Evolutionary conservation across 148 eudicot genomes (phyloP).

Genomic region (Limonium bicolor): DNA sequence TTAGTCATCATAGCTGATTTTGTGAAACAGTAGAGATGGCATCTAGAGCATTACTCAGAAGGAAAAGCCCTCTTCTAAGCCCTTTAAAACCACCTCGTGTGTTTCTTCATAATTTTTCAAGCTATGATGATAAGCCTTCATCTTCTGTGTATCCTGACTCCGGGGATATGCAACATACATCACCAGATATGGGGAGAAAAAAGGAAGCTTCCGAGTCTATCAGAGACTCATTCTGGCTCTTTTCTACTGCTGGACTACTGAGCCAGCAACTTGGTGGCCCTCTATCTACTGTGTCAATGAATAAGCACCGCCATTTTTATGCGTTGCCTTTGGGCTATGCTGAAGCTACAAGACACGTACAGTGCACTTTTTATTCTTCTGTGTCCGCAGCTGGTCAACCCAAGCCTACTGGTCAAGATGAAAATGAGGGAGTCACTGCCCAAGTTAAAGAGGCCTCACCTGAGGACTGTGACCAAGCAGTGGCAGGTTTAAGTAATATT

Average conservation of each 20-base stretch:
- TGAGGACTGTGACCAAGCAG: slow-evolving; percentile 83
- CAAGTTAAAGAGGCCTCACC: slow-evolving; percentile 67
- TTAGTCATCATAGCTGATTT: no score
- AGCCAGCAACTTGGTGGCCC: slow-evolving; percentile 11
- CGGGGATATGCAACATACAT: slow-evolving; percentile 11
- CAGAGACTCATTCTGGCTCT: slow-evolving; percentile 13
- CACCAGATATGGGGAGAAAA: slow-evolving; percentile 10
- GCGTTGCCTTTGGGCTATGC: slow-evolving; percentile 13
- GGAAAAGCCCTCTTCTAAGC: slow-evolving; percentile 28
- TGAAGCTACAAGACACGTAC: slow-evolving; percentile 16
- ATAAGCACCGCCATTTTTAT: slow-evolving; percentile 15
- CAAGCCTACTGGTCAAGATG: slow-evolving; percentile 12
- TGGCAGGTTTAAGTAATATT: slow-evolving; percentile 52
- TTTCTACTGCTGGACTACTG: slow-evolving; percentile 16
- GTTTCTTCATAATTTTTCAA: slow-evolving; percentile 19
- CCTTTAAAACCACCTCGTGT: slow-evolving; percentile 14
- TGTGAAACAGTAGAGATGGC: no score
- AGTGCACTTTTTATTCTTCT: slow-evolving; percentile 24
- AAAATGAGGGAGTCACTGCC: slow-evolving; percentile 26
- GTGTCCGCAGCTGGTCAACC: slow-evolving; percentile 43
- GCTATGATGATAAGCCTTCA: slow-evolving; percentile 21
- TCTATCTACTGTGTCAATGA: slow-evolving; percentile 13
- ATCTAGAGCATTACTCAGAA: slow-evolving; percentile 40
- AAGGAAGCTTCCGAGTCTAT: slow-evolving; percentile 13
- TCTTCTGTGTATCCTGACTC: slow-evolving; percentile 17